These are phyloP conservation scores for Cystobasidiaceae sp. DNA, from an alignment of 1,284 basidiomycete genomes.

Conservation along the genomic window DNA sequence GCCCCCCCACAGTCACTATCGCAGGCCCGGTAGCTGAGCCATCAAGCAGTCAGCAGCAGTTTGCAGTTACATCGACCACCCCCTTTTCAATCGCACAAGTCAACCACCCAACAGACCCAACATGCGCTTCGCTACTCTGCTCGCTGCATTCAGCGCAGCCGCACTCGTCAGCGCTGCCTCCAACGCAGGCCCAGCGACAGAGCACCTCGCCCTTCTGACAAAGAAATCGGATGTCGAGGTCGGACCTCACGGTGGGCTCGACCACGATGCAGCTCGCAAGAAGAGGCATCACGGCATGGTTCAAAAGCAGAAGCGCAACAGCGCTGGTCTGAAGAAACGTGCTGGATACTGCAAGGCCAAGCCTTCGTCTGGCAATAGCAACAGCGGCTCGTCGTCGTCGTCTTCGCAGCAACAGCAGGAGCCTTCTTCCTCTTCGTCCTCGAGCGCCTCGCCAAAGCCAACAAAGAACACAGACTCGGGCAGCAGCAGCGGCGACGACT, in stretches of 20 bases:
- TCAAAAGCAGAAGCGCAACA: background rate
- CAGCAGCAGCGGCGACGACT: background rate
- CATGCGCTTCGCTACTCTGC: no score
- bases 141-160: no score
- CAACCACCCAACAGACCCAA: no score
- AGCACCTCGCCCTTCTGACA: no score
- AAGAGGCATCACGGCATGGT: background rate
- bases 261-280: background rate
- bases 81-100: no score
- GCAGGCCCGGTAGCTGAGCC: background rate
- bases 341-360: background rate
- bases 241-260: no score
- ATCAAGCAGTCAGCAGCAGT: background rate
- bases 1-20: background rate
- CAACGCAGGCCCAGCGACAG: no score
- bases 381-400: background rate
- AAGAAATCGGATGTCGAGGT: no score
- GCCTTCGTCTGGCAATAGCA: background rate
- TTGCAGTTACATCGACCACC: background rate
- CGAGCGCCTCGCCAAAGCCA: background rate
- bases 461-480: background rate
- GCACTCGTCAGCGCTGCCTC: no score
- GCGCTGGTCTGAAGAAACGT: background rate
- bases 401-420: background rate
- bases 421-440: background rate